phyloP scores from a whole-genome alignment of 148 eudicot species.

The Camellia lanceoleosa region DNA sequence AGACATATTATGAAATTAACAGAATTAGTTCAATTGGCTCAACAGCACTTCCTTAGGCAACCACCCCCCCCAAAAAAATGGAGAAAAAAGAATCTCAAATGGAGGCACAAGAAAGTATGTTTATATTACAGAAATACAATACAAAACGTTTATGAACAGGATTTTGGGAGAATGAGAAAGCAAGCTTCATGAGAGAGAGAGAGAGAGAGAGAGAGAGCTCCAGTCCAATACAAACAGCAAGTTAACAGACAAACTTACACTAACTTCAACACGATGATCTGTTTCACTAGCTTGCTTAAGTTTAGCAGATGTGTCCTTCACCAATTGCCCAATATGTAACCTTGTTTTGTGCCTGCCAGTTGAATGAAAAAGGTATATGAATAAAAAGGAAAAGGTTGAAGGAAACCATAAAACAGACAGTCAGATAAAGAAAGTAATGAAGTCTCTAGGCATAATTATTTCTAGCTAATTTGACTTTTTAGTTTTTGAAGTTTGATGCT shows the following conservation, averaged over 20 bases:
- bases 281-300: slow-evolving; percentile 36
- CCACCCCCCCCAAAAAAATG: too few species aligned
- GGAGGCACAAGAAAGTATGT: background rate
- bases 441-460: background rate
- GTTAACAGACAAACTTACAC: slow-evolving; percentile 20
- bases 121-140: background rate
- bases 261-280: slow-evolving; percentile 31
- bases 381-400: background rate
- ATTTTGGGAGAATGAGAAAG: background rate
- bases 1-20: background rate
- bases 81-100: background rate
- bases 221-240: too few species aligned
- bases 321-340: slow-evolving; percentile 33
- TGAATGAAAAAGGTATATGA: background rate
- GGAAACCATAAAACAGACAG: too few species aligned
- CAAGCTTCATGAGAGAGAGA: background rate
- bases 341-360: slow-evolving; percentile 35
- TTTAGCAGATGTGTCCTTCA: slow-evolving; percentile 38
- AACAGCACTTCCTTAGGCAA: too few species aligned
- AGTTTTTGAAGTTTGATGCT: background rate
- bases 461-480: background rate
- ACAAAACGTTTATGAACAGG: background rate
- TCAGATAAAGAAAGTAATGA: background rate
- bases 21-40: too few species aligned
- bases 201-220: slow-evolving; percentile 7